Base-by-base conservation (phyloP, 139 green algal species). In the Chlorella sp. region DNA sequence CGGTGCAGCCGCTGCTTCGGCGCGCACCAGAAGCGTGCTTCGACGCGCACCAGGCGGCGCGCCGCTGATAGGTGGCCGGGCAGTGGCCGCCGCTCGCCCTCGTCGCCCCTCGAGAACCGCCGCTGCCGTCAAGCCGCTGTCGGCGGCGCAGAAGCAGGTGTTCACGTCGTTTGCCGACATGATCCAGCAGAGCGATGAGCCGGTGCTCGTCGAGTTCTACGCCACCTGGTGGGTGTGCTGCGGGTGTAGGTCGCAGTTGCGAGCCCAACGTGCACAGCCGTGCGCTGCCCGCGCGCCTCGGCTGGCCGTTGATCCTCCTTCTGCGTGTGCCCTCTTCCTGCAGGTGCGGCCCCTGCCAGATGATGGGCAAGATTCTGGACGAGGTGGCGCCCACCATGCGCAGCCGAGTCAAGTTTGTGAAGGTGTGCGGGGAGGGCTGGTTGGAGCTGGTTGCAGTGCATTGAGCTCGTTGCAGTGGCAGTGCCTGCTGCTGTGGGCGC, bases 161-260 rank as follows among this genome's bases (percentile, higher is more conserved):
- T 95, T 92, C 78, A n/a, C n/a, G 0, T 89, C 51, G 5, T 96
- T 97, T 82, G 88, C 96, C 5, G 92, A 95, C 20, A 92, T 97
- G 92, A 68, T 97, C 0, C 30, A 48, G 0, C 40, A 83, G 16
- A 89, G 68, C 16, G 84, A 90, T 0, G 30, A 90, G 22, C 92
- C 92, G 0, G 70, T 96, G 3, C 89, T 97, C 32, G 94, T 97
- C 0, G 94, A 97, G 77, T 97, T 96, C 41, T 94, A 96, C 73
- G 94, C 94, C 0, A 60, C 51, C 2, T 60, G 51, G 51, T 60
- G 51, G 16, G 51, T 60, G 9, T n/a, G n/a, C n/a, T n/a, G n/a
- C n/a, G n/a, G n/a, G n/a, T n/a, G n/a, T n/a, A n/a, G n/a, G n/a
- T n/a, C n/a, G n/a, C n/a, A n/a, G n/a, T n/a, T n/a, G n/a, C n/a